Evolutionary conservation across 768 basidiomycete genomes (phyloP).

Genomic region (Chalciporus piperatus): DNA sequence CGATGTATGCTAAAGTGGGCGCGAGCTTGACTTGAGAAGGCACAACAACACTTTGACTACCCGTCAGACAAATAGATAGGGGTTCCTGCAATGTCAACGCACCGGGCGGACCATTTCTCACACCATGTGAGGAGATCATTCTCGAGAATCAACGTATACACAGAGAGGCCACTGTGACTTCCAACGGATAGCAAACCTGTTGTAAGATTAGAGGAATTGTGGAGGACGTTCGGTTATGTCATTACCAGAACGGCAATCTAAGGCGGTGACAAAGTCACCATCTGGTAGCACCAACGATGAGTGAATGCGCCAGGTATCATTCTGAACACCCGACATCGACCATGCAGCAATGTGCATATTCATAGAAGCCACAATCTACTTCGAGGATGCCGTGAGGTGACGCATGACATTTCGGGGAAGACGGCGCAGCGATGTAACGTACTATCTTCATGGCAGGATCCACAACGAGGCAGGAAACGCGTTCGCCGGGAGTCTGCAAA

Average conservation of each 20-base stretch:
- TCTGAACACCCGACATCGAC: slow-evolving; percentile 66
- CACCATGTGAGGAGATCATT: slow-evolving; percentile 85
- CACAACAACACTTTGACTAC: slow-evolving; percentile 40
- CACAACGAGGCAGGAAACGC: slow-evolving; percentile 61
- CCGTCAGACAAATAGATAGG: slow-evolving; percentile 11
- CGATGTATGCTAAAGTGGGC: slow-evolving; percentile 76
- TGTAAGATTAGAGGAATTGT: slow-evolving; percentile 23
- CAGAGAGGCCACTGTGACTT: slow-evolving; percentile 54
- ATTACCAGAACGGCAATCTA: slow-evolving; percentile 76
- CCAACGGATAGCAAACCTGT: slow-evolving; percentile 78
- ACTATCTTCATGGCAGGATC: slow-evolving; percentile 83
- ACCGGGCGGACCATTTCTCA: slow-evolving; percentile 71
- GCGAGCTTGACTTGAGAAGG: slow-evolving; percentile 60
- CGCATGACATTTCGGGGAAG: slow-evolving; percentile 4
- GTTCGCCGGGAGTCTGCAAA: slow-evolving; percentile 38
- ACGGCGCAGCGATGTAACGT: slow-evolving; percentile 31
- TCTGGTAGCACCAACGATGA: slow-evolving; percentile 71
- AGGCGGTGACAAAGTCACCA: slow-evolving; percentile 49
- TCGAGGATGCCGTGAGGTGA: slow-evolving; percentile 9
- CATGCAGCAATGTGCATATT: slow-evolving; percentile 70
- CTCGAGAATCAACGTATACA: slow-evolving; percentile 76
- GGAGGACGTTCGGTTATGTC: neutral
- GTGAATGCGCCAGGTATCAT: slow-evolving; percentile 74
- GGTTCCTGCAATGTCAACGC: slow-evolving; percentile 20
- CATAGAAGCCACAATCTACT: slow-evolving; percentile 72